A percentile compares a stretch with the other conserved stretches of the same genome.
Evolutionary conservation across 257 asterid genomes (phyloP).

Genomic region (Petunia secreta): DNA sequence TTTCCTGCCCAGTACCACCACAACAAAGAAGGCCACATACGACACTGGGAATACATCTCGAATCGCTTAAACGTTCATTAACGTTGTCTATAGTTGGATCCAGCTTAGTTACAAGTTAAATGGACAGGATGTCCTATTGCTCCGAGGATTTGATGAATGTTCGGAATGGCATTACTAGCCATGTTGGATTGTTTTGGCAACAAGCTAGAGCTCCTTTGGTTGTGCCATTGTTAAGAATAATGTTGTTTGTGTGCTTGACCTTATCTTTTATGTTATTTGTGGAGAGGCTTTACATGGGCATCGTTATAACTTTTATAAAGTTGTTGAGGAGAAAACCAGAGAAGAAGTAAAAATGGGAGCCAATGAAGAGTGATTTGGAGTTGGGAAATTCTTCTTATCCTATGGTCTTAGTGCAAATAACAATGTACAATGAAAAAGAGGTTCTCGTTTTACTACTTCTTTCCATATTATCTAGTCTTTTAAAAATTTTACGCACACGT

Average conservation of each 20-base stretch:
- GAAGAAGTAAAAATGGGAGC: slow-evolving; percentile 31
- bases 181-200: slow-evolving; percentile 42
- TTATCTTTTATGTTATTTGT: slow-evolving; percentile 40
- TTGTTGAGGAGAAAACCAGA: slow-evolving; percentile 32
- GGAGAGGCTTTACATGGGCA: slow-evolving; percentile 43
- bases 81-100: too few relatives aligned
- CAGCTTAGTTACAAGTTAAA: neutral
- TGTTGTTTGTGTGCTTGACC: slow-evolving; percentile 47
- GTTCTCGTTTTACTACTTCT: neutral
- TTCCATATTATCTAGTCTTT: neutral
- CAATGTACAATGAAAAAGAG: slow-evolving; percentile 41
- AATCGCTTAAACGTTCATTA: too few relatives aligned
- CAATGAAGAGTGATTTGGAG: slow-evolving; percentile 34
- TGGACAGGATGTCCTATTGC: neutral
- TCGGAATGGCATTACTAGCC: slow-evolving; percentile 33
- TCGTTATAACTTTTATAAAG: slow-evolving; percentile 47
- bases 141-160: slow-evolving; percentile 17
- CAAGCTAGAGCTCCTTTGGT: slow-evolving; percentile 34
- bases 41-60: too few relatives aligned
- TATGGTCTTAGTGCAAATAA: slow-evolving; percentile 37
- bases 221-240: slow-evolving; percentile 49
- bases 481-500: too few relatives aligned
- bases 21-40: too few relatives aligned
- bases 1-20: too few relatives aligned
- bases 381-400: slow-evolving; percentile 30